Evolutionary conservation across 2,329 filamentous ascomycete genomes (phyloP).

Genomic region (Fusarium torulosum): DNA sequence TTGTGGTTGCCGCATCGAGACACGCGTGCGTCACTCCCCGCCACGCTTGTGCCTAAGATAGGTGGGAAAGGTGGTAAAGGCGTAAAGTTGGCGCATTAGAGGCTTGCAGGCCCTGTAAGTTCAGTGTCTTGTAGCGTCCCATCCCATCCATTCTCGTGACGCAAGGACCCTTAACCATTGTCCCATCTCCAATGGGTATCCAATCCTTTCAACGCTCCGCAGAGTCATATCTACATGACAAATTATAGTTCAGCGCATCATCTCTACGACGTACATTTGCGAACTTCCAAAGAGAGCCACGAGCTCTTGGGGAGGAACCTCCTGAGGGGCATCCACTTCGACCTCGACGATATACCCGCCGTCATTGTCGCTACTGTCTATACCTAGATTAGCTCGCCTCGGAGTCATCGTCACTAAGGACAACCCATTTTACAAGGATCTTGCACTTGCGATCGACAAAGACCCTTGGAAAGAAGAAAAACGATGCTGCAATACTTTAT

Average conservation of each 20-base stretch:
- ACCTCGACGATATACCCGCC: conserved; percentile 21
- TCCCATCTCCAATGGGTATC: conserved; percentile 23
- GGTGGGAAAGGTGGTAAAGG: conserved; percentile 40
- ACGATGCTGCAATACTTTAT: conserved; percentile 42
- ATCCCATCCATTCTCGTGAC: conserved; percentile 32
- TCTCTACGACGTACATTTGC: conserved; percentile 14
- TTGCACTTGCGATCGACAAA: conserved; percentile 35
- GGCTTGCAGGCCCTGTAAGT: conserved; percentile 27
- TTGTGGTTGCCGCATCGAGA: conserved; percentile 22
- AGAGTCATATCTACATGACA: conserved; percentile 34
- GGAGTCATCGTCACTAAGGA: conserved; percentile 40
- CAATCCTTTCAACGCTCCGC: conserved; percentile 34
- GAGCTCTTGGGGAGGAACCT: conserved; percentile 42
- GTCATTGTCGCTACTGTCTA: conserved; percentile 21
- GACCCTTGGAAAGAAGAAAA: conserved; percentile 38
- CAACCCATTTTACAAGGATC: conserved; percentile 35
- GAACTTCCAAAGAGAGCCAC: conserved; percentile 27
- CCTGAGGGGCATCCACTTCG: conserved; percentile 38
- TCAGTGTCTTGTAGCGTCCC: conserved; percentile 29
- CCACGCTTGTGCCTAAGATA: conserved; percentile 35
- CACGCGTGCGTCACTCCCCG: conserved; percentile 41
- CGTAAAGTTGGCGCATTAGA: conserved; percentile 22
- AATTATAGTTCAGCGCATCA: conserved; percentile 17
- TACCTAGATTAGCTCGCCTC: conserved; percentile 18
- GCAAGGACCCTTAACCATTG: conserved; percentile 33